phyloP scores from a whole-genome alignment of 495 filamentous ascomycete species.

The Neurospora sp. region DNA sequence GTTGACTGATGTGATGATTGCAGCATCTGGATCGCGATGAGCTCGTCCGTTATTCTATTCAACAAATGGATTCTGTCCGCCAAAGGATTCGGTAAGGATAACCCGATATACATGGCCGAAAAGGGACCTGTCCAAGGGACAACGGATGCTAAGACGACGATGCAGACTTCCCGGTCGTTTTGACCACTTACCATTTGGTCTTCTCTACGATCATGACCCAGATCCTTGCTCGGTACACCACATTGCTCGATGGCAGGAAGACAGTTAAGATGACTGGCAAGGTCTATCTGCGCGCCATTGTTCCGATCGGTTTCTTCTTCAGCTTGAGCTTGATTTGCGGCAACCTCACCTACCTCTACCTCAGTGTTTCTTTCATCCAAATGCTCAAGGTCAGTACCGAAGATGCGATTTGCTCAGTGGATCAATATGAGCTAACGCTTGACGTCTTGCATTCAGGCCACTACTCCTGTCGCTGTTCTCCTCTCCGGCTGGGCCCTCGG shows the following conservation, averaged over 20 bases:
- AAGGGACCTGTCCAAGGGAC: background rate
- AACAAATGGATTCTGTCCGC: constrained; percentile 96
- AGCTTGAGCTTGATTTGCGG: constrained; percentile 89
- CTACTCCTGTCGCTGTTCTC: constrained; percentile 82
- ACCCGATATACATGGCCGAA: background rate
- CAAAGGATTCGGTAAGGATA: constrained; percentile 66
- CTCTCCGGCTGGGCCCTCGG: constrained; percentile 75
- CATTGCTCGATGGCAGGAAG: constrained; percentile 78
- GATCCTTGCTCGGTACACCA: constrained; percentile 74
- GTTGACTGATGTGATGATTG: constrained; percentile 8
- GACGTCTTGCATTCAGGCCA: constrained; percentile 46
- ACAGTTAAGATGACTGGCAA: constrained; percentile 88
- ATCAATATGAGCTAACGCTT: constrained; percentile 13
- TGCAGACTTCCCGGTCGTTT: constrained; percentile 54
- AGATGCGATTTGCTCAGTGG: constrained; percentile 3
- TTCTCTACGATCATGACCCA: constrained; percentile 91
- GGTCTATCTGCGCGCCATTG: constrained; percentile 82
- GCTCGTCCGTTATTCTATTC: constrained; percentile 91
- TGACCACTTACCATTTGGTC: constrained; percentile 87
- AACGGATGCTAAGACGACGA: constrained; percentile 12
- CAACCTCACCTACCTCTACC: constrained; percentile 85
- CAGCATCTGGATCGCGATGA: constrained; percentile 85
- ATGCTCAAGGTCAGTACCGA: constrained; percentile 72
- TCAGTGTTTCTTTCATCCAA: constrained; percentile 92
- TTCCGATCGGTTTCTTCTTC: constrained; percentile 90